A percentile compares a stretch with the other conserved stretches of the same genome.
Conservation (phyloP, 257 asterid genomes). For the Gentiana macrophylla region DNA sequence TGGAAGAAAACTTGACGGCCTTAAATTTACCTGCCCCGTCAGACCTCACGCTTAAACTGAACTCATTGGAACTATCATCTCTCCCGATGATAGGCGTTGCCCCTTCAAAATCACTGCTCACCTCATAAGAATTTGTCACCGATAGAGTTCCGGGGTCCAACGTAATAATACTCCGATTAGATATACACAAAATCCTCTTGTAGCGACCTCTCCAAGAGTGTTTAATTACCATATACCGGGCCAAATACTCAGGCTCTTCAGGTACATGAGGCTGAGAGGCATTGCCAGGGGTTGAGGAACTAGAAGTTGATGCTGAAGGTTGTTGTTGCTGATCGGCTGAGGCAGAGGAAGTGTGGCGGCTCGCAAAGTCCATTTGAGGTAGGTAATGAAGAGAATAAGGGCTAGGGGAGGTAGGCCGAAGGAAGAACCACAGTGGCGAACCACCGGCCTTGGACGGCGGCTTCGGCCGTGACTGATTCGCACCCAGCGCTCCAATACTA, state of each 20-base stretch:
- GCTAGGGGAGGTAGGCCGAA: slow-evolving; percentile 59
- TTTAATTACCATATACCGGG: slow-evolving; percentile 72
- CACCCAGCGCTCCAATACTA: slow-evolving; percentile 90
- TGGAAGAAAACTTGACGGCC: slow-evolving; percentile 70
- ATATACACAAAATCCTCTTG: slow-evolving; percentile 81
- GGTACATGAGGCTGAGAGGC: slow-evolving; percentile 19
- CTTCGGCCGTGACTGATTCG: slow-evolving; percentile 89
- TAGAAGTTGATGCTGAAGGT: slow-evolving; percentile 17
- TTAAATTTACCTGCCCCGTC: slow-evolving; percentile 95
- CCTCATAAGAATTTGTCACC: slow-evolving; percentile 84
- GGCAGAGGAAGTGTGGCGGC: slow-evolving; percentile 49
- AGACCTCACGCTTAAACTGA: slow-evolving; percentile 70
- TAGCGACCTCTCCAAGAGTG: slow-evolving; percentile 99
- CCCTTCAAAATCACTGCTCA: slow-evolving; percentile 71
- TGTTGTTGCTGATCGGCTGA: slow-evolving; percentile 26
- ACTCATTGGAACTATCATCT: slow-evolving; percentile 74
- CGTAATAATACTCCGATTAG: slow-evolving; percentile 50
- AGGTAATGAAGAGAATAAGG: slow-evolving; percentile 74
- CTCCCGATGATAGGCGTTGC: slow-evolving; percentile 81
- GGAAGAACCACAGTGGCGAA: slow-evolving; percentile 64
- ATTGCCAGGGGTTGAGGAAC: slow-evolving; percentile 30
- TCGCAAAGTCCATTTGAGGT: slow-evolving; percentile 76
- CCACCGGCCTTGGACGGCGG: slow-evolving; percentile 96
- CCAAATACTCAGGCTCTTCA: slow-evolving; percentile 88
- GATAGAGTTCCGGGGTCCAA: slow-evolving; percentile 71